These are phyloP conservation scores for Ilex asprella DNA, from an alignment of 257 asterid species.

Conservation along the genomic window DNA sequence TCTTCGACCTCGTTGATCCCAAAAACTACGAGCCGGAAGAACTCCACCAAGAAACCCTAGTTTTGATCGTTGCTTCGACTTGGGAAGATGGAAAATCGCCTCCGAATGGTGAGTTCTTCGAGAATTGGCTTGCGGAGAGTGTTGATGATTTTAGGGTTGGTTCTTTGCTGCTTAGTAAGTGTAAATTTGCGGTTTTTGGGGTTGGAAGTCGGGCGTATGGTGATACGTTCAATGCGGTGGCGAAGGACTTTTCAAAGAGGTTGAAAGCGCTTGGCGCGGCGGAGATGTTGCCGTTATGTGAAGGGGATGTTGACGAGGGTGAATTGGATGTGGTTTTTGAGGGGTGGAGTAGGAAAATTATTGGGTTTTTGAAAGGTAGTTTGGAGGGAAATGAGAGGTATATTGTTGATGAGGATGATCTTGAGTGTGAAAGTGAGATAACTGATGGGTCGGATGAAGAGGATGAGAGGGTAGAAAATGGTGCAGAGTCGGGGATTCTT, in stretches of 20 bases:
- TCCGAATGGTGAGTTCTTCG: slow-evolving; percentile 60
- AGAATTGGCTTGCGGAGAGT: slow-evolving; percentile 83
- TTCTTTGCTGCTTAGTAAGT: slow-evolving; percentile 49
- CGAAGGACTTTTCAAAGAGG: slow-evolving; percentile 37
- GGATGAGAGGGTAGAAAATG: slow-evolving; percentile 38
- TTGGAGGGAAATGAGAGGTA: slow-evolving; percentile 22
- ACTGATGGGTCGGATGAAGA: slow-evolving; percentile 44
- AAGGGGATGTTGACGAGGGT: slow-evolving; percentile 79
- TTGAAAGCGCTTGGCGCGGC: slow-evolving; percentile 68
- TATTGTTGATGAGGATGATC: slow-evolving; percentile 24
- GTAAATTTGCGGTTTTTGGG: slow-evolving; percentile 76
- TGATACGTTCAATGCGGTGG: slow-evolving; percentile 62
- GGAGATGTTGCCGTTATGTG: slow-evolving; percentile 60
- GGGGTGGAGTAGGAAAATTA: slow-evolving; percentile 54
- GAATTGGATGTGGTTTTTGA: slow-evolving; percentile 66
- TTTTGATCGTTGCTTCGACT: slow-evolving; percentile 71
- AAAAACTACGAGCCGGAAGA: slow-evolving; percentile 91
- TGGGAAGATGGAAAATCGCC: slow-evolving; percentile 91
- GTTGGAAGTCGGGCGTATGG: slow-evolving; percentile 83
- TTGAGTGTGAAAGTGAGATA: slow-evolving; percentile 38
- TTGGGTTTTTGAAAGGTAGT: slow-evolving; percentile 48
- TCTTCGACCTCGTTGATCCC: slow-evolving; percentile 69
- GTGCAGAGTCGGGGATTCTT: slow-evolving; percentile 41
- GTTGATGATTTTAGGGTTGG: slow-evolving; percentile 95
- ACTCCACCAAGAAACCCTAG: slow-evolving; percentile 50